Conservation (phyloP, 2,329 filamentous ascomycete genomes). For the Fusarium heterosporum region DNA sequence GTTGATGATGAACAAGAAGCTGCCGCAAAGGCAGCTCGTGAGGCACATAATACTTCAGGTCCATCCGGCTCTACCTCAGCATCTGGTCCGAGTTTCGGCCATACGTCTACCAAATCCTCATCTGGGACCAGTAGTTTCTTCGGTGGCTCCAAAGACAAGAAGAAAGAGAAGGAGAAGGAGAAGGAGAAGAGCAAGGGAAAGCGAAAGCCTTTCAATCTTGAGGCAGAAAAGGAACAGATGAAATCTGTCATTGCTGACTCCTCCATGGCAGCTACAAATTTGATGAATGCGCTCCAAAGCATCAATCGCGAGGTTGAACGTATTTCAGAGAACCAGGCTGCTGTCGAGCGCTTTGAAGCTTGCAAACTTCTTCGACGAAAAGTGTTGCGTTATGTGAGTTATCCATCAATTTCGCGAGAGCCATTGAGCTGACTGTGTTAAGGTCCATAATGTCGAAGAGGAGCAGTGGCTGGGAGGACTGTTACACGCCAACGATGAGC, state of each 20-base stretch:
- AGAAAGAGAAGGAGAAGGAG: conserved; percentile 65
- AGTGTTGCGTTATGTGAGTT: conserved; percentile 81
- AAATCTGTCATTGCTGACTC: conserved; percentile 89
- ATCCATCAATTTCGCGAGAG: neutral
- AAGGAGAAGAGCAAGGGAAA: conserved; percentile 69
- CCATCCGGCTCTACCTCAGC: conserved; percentile 35
- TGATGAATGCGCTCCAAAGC: conserved; percentile 86
- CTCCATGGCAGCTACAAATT: conserved; percentile 89
- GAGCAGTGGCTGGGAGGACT: conserved; percentile 93
- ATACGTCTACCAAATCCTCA: conserved; percentile 52
- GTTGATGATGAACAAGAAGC: conserved; percentile 72
- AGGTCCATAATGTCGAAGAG: conserved; percentile 90
- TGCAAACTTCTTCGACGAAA: conserved; percentile 89
- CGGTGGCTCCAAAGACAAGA: conserved; percentile 61
- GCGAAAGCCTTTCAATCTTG: conserved; percentile 79
- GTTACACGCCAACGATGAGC: conserved; percentile 93
- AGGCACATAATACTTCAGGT: conserved; percentile 42
- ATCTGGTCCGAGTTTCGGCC: conserved; percentile 20
- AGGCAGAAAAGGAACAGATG: conserved; percentile 88
- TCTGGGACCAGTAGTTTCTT: conserved; percentile 55
- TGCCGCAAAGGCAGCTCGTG: conserved; percentile 47
- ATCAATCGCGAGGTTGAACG: conserved; percentile 91
- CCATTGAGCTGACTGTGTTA: conserved; percentile 8
- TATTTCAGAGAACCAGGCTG: conserved; percentile 84
- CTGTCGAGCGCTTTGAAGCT: conserved; percentile 81